Percentiles rank a stretch among this genome's conserved stretches.
These are phyloP conservation scores for Exidia glandulosa DNA, from an alignment of 768 basidiomycete genomes.

Conservation along the genomic window DNA sequence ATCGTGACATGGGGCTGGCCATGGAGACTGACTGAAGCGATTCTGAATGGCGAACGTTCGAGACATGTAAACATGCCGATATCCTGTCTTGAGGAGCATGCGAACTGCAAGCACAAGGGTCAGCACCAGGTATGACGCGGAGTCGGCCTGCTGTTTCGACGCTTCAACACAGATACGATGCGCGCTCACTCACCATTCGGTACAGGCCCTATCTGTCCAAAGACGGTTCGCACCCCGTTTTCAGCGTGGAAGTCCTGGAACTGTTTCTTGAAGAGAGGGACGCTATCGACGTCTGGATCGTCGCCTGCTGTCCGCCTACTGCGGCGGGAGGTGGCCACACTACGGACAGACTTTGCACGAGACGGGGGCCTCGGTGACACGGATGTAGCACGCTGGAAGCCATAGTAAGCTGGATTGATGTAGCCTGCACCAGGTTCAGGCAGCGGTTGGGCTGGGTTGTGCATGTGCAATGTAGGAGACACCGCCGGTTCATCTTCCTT, in stretches of 20 bases:
- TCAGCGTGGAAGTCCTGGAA: conserved; percentile 82
- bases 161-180: background rate
- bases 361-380: conserved; percentile 21
- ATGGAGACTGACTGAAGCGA: conserved; percentile 41
- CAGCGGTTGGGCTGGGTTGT: conserved; percentile 47
- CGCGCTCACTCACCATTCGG: conserved; percentile 49
- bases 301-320: background rate
- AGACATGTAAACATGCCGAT: conserved; percentile 91
- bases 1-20: background rate
- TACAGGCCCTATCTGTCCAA: conserved; percentile 86
- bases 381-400: conserved; percentile 28
- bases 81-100: conserved; percentile 88
- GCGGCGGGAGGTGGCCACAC: conserved; percentile 12
- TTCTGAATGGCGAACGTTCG: conserved; percentile 83
- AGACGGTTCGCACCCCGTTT: conserved; percentile 88
- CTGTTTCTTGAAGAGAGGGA: conserved; percentile 57
- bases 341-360: conserved; percentile 28
- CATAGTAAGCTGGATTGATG: conserved; percentile 59
- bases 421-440: conserved; percentile 49
- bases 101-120: conserved; percentile 43
- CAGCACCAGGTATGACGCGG: background rate
- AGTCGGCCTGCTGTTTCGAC: background rate
- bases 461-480: conserved; percentile 45
- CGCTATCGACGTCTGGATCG: conserved; percentile 29
- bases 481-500: background rate